Evolutionary conservation across 352 stramenopile species (phyloP).

Genomic region (Hyphochytrium catenoides): DNA sequence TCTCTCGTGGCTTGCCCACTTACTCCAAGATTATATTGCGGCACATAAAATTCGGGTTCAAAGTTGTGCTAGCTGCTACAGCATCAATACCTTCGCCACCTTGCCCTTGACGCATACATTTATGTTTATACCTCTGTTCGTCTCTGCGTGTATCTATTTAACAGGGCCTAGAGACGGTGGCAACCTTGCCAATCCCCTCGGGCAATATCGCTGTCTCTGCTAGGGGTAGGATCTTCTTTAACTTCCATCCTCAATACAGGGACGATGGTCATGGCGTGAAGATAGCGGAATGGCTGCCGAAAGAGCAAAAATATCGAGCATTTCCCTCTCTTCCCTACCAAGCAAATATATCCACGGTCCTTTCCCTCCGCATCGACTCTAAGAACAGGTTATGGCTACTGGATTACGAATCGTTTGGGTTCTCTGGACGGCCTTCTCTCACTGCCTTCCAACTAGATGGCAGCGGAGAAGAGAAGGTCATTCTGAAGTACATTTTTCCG

Average conservation of each 20-base stretch:
- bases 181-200: not conserved
- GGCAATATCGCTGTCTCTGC: conserved; percentile 2
- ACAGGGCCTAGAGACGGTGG: not conserved
- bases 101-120: too few species aligned
- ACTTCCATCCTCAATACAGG: conserved; percentile 5
- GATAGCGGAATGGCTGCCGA: too few species aligned
- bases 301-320: too few species aligned
- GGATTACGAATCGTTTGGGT: conserved; percentile 1
- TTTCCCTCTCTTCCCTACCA: not conserved
- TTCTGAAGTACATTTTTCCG: not conserved
- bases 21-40: too few species aligned
- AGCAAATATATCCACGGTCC: not conserved
- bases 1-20: too few species aligned
- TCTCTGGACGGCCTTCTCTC: not conserved
- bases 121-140: too few species aligned
- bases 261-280: too few species aligned
- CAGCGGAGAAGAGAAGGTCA: not conserved
- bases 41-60: too few species aligned
- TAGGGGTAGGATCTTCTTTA: conserved; percentile 2
- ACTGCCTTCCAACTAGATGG: too few species aligned
- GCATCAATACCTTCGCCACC: too few species aligned
- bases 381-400: conserved; percentile 1
- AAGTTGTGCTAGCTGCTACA: too few species aligned
- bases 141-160: too few species aligned
- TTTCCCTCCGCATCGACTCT: conserved; percentile 1